Evolutionary conservation across 108 stramenopile genomes (phyloP).

Genomic region (Nitzschia sp.): DNA sequence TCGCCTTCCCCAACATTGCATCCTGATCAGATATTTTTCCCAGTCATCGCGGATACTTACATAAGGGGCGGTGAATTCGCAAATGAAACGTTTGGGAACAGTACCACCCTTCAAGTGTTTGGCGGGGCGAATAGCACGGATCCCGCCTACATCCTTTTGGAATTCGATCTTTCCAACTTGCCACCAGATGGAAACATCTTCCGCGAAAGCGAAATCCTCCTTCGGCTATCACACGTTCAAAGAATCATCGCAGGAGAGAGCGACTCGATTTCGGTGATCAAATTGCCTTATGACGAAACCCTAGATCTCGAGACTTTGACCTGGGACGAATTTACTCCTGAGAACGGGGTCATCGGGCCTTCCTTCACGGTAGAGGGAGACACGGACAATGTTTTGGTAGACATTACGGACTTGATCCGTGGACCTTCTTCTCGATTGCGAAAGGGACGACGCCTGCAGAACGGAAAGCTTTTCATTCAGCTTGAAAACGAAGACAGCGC

Average conservation of each 20-base stretch:
- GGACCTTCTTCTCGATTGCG: not conserved
- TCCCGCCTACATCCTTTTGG: not conserved
- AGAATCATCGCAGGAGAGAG: not conserved
- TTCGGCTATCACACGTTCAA: slow-evolving; percentile 2
- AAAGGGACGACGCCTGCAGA: slow-evolving; percentile 1
- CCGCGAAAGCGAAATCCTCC: slow-evolving; percentile 5
- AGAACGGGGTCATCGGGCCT: not conserved
- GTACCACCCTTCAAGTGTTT: not conserved
- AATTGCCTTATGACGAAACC: not conserved
- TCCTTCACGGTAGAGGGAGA: slow-evolving; percentile 3
- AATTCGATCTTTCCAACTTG: slow-evolving; percentile 3
- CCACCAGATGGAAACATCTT: not conserved
- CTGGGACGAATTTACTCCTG: slow-evolving; percentile 4
- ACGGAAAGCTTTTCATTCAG: not conserved
- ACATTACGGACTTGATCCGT: slow-evolving; percentile 12
- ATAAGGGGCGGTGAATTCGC: slow-evolving; percentile 6
- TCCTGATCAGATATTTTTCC: slow-evolving; percentile 1
- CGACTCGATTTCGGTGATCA: not conserved
- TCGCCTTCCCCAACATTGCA: not conserved
- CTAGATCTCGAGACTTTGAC: slow-evolving; percentile 6
- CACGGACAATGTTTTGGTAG: not conserved
- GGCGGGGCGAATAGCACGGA: not conserved
- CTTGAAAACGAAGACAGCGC: not conserved
- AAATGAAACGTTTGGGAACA: not conserved
- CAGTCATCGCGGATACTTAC: slow-evolving; percentile 6